Conservation (phyloP, 176 grass and related monocot genomes). For the Hsuehochloa calcarea region DNA sequence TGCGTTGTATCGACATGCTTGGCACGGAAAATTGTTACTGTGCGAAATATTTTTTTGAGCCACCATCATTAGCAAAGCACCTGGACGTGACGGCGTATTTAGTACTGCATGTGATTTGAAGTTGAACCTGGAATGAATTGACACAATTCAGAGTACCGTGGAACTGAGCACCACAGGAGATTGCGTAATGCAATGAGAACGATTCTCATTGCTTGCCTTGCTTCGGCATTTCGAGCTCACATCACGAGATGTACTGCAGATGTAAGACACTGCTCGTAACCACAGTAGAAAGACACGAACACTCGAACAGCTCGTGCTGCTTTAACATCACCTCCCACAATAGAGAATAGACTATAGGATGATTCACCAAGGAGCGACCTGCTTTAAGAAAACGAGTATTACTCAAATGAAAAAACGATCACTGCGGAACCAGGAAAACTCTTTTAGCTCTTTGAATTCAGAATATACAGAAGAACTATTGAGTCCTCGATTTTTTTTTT, state of each 20-base stretch:
- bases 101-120: not conserved
- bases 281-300: not conserved
- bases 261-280: not conserved
- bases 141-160: not conserved
- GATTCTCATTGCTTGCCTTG: not conserved
- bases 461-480: conserved; percentile 24
- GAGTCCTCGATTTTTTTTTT: not conserved
- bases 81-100: not conserved
- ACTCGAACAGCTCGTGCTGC: not conserved
- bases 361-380: not conserved
- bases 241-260: not conserved
- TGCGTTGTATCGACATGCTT: not conserved
- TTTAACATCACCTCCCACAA: not conserved
- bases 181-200: too few relatives aligned
- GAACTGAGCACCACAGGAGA: not conserved
- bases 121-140: not conserved
- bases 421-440: not conserved
- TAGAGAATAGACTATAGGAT: not conserved
- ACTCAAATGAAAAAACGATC: not conserved
- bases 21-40: not conserved
- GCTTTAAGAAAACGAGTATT: not conserved
- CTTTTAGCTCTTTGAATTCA: not conserved
- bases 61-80: not conserved
- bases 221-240: not conserved
- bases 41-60: not conserved